These are phyloP conservation scores for Solanum pinnatisectum DNA, from an alignment of 257 asterid species.

Conservation along the genomic window DNA sequence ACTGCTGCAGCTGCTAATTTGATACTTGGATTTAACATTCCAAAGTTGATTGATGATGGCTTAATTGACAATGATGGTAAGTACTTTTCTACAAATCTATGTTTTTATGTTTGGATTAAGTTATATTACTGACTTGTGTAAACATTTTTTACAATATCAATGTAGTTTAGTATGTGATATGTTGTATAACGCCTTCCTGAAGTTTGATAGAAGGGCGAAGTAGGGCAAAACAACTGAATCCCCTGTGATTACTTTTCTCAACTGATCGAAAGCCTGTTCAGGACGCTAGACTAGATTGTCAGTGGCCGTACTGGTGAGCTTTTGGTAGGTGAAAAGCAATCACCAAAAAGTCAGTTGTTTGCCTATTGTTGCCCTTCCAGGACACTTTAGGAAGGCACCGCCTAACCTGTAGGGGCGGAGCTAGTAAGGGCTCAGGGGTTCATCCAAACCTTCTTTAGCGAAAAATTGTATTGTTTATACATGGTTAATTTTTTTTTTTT, in stretches of 20 bases:
- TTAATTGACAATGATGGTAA: conserved; percentile 38
- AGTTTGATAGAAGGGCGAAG: background rate
- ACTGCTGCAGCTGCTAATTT: conserved; percentile 49
- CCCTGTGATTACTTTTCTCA: background rate
- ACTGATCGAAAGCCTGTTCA: background rate
- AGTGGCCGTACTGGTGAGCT: background rate
- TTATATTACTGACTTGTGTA: background rate
- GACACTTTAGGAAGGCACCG: background rate
- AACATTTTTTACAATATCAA: background rate
- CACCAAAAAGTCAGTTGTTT: background rate
- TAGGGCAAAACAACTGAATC: background rate
- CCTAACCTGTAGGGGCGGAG: too few relatives aligned
- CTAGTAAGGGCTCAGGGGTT: too few relatives aligned
- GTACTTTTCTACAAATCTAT: background rate
- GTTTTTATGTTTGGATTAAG: background rate
- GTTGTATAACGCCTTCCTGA: background rate
- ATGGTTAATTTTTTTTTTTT: too few relatives aligned
- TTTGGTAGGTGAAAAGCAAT: background rate
- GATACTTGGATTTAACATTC: conserved; percentile 36
- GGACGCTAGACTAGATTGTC: background rate
- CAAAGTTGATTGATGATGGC: conserved; percentile 36
- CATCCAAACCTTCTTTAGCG: too few relatives aligned
- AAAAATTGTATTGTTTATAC: too few relatives aligned
- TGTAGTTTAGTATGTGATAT: background rate
- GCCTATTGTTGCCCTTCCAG: background rate